Evolutionary conservation across 2,329 filamentous ascomycete genomes (phyloP), one percentile per base, ranked within the genome.

Genomic region (Ambrosiella xylebori): DNA sequence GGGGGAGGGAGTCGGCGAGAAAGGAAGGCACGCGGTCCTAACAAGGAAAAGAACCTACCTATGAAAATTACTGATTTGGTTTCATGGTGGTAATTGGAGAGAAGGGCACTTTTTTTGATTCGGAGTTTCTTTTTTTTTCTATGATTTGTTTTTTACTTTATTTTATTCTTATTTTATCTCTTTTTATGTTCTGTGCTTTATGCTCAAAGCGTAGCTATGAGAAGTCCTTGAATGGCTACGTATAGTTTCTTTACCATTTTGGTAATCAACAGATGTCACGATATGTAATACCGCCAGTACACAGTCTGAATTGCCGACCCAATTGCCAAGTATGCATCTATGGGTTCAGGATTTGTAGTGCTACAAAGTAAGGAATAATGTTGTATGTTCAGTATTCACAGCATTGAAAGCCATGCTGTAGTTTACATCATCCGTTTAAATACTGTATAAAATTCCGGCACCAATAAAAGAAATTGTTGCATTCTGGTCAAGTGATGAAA

Each of bases 11-110:
- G n/a, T n/a, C 13, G 7, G 12, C n/a, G 12, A 15, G n/a, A 47
- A 47, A 17, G 35, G 47, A 54, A 49, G 13, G 11, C 36, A 54
- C 50, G 35, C 13, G 2, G 13, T 15, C 49, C 11, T 15, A 27
- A 54, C 53, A 44, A 61, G 37, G 50, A 9, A 57, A 53, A 15
- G 12, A 54, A 53, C 35, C 49, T 35, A 35, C 19, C 36, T 27
- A 27, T 37, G 19, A 44, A 44, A 44, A 27, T 47, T 47, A 15
- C 7, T 41, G 11, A 41, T 41, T 47, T 47, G n/a, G 44, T 13
- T 17, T 17, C 19, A 15, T 17, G n/a, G 44, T 7, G n/a, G 44
- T 15, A 47, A 17, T 47, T 47, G 44, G 11, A 47, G 44, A 47
- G 44, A 17, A 11, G 11, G 13, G 19, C 44, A 17, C n/a, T n/a